Evolutionary conservation across 805 yeast genomes (phyloP), one percentile per base, ranked within the genome.

Genomic region (Candida cerambycidarum): DNA sequence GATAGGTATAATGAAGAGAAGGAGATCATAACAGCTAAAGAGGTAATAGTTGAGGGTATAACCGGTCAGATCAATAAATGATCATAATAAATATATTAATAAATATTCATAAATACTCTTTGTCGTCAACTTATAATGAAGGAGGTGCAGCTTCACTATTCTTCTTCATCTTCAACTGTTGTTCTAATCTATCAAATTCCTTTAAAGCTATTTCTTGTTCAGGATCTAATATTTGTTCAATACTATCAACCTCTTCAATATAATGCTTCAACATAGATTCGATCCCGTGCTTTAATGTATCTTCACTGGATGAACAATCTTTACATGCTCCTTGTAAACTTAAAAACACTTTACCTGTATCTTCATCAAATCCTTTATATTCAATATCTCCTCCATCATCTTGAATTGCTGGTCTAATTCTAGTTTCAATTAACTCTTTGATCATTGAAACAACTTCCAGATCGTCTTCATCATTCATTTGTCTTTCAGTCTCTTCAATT

Each of bases 351-450:
- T 85, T 81, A 1, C 99, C 99, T 0, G 85, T 75, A 45, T 83
- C 87, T 49, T 85, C 89, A 44, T 87, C 88, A 59, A 87, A 90
- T 5, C 88, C 93, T 45, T 86, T 77, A 61, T 82, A 95, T 54
- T 88, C 90, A 48, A 93, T 83, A 58, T 93, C 98, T 25, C 99
- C 99, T 48, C 99, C 99, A 57, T 93, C 99, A 57, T 93, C 99
- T 67, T 89, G 96, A 44, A 93, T 89, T 1, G 98, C 97, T 1
- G 99, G 99, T 58, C 97, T 82, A 39, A 93, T 90, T 59, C 97
- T 81, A 1, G 99, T 93, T 47, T 86, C 95, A 43, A 95, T 83
- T 43, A 93, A 74, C 59, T 93, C 98, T 54, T 89, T 86, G 56
- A 93, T 89, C 85, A 90, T 85, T 23, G 86, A 81, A 33, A 89